Percentiles rank a stretch among this genome's conserved stretches.
These are phyloP conservation scores for Rhodotorula sp. DNA, from an alignment of 1,284 basidiomycete species.

Conservation along the genomic window DNA sequence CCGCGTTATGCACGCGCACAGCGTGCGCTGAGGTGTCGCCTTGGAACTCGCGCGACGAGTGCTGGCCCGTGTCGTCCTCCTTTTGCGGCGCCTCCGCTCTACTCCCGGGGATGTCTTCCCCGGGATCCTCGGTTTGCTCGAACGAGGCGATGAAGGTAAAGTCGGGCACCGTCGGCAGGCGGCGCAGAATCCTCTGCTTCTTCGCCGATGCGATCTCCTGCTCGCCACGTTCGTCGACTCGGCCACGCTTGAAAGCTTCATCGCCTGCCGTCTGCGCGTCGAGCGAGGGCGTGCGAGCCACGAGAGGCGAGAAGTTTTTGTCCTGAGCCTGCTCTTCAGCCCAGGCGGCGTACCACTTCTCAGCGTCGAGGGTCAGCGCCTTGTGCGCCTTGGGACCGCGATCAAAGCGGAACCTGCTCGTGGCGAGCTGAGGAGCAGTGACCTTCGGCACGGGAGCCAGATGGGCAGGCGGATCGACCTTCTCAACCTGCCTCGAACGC, in stretches of 20 bases:
- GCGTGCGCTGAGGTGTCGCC: too few relatives aligned
- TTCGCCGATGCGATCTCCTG: not conserved
- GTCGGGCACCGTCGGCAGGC: too few relatives aligned
- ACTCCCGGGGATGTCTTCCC: not conserved
- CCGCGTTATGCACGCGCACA: too few relatives aligned
- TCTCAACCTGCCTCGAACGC: not conserved
- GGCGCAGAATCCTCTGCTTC: too few relatives aligned
- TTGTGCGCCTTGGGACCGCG: too few relatives aligned
- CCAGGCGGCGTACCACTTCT: not conserved
- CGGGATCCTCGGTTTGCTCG: not conserved
- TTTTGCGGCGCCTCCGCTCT: too few relatives aligned
- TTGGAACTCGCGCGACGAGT: too few relatives aligned
- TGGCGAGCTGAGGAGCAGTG: not conserved
- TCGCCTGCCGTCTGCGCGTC: not conserved
- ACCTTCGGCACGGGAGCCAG: not conserved
- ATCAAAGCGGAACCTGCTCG: not conserved
- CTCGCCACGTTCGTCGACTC: too few relatives aligned
- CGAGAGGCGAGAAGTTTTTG: not conserved
- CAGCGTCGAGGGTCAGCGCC: too few relatives aligned
- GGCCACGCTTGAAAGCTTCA: not conserved
- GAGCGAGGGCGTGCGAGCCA: not conserved
- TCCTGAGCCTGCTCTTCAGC: not conserved
- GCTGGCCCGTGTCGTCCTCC: too few relatives aligned
- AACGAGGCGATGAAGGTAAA: not conserved
- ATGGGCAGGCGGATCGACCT: not conserved